Percentiles rank a stretch among this genome's conserved stretches.
Conservation (phyloP, 2,329 filamentous ascomycete species). For the Botrytis hyacinthi region DNA sequence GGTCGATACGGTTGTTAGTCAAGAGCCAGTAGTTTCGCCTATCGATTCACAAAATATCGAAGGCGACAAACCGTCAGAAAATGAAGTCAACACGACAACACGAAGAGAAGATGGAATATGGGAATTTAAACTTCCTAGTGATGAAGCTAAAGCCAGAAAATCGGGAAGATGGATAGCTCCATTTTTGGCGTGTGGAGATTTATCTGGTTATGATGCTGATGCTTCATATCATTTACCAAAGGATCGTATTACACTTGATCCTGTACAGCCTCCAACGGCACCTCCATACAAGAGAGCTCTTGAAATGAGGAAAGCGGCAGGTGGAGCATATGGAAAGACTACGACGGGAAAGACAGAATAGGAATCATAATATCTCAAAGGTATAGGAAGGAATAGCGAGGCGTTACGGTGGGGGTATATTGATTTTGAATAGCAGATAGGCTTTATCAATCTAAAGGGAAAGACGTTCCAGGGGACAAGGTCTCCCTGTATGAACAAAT, state of each 20-base stretch:
- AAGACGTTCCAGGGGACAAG: background rate
- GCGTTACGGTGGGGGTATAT: constrained; percentile 9
- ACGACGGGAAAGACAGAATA: background rate
- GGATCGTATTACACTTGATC: constrained; percentile 82
- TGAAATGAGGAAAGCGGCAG: constrained; percentile 73
- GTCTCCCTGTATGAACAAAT: background rate
- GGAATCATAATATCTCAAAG: background rate
- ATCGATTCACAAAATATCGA: constrained; percentile 47
- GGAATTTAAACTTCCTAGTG: constrained; percentile 34
- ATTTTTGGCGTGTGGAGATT: constrained; percentile 94
- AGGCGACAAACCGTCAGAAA: constrained; percentile 46
- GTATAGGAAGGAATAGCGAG: background rate
- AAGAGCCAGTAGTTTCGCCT: constrained; percentile 44
- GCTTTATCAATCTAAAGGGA: background rate
- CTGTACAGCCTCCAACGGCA: constrained; percentile 91
- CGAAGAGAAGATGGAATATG: constrained; percentile 31
- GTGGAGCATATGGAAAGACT: constrained; percentile 55
- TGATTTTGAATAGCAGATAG: too few relatives aligned
- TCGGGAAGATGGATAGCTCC: constrained; percentile 78
- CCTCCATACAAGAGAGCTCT: constrained; percentile 91
- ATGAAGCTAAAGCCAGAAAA: constrained; percentile 44
- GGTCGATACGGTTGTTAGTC: constrained; percentile 45
- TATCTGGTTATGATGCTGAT: constrained; percentile 93
- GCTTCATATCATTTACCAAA: constrained; percentile 88
- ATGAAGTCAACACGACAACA: constrained; percentile 6